phyloP scores from a whole-genome alignment of 306 rosid genomes.

The Dalbergia cochinchinensis region DNA sequence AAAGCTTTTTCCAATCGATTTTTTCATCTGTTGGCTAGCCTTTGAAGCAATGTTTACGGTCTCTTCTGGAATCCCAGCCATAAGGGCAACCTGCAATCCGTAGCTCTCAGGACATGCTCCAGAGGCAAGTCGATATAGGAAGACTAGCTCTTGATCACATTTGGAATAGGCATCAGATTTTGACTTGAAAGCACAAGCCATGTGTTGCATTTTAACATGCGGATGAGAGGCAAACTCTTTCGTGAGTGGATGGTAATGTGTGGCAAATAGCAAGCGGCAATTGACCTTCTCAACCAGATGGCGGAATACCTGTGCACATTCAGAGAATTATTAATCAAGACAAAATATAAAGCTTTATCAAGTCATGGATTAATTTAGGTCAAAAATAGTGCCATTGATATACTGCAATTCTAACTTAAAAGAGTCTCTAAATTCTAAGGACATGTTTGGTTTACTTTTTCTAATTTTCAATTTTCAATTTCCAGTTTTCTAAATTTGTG shows the following conservation, averaged over 20 bases:
- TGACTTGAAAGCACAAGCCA: slow-evolving; percentile 87
- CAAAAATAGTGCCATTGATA: not conserved
- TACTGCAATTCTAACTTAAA: not conserved
- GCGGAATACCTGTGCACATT: slow-evolving; percentile 76
- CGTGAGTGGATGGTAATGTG: slow-evolving; percentile 94
- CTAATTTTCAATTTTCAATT: too few relatives aligned
- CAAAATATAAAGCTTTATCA: slow-evolving; percentile 22
- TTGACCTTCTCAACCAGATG: slow-evolving; percentile 87
- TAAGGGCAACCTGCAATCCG: slow-evolving; percentile 90
- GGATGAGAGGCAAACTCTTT: slow-evolving; percentile 97
- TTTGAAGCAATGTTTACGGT: slow-evolving; percentile 75
- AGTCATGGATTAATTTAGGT: slow-evolving; percentile 14
- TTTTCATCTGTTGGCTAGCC: slow-evolving; percentile 78
- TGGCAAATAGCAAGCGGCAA: slow-evolving; percentile 94
- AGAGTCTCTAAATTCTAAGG: slow-evolving; percentile 10
- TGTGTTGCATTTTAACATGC: slow-evolving; percentile 84
- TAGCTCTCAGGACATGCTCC: slow-evolving; percentile 96
- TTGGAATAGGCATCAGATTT: slow-evolving; percentile 56
- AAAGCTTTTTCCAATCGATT: slow-evolving; percentile 70
- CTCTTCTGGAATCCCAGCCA: slow-evolving; percentile 89
- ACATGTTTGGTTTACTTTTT: too few relatives aligned
- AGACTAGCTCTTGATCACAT: slow-evolving; percentile 69
- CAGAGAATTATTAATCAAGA: slow-evolving; percentile 21
- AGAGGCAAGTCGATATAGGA: slow-evolving; percentile 75
- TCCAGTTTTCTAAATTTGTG: too few relatives aligned